Conservation (phyloP, 106 monocot species). For the Dendrobium catenatum region DNA sequence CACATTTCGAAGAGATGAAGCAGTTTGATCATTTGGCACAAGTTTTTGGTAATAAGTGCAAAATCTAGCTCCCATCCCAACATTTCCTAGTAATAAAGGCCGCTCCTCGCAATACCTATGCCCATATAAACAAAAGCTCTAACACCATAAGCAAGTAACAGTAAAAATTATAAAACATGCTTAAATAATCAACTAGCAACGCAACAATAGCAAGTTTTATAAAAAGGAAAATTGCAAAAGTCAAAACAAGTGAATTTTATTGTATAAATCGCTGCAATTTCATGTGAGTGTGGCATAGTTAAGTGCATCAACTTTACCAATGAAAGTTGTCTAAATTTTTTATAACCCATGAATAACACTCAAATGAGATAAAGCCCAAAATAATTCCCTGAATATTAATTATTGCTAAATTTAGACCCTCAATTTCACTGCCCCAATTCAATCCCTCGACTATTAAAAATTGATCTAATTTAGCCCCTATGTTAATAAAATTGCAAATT, state of each 20-base stretch:
- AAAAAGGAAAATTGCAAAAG: background rate
- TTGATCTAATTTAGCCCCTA: too few species aligned
- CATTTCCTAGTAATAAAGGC: conserved; percentile 76
- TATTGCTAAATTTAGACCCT: too few species aligned
- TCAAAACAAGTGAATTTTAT: background rate
- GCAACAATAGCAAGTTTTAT: background rate
- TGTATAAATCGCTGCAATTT: too few species aligned
- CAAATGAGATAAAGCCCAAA: too few species aligned
- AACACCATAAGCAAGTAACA: background rate
- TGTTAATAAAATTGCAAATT: too few species aligned
- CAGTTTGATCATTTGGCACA: conserved; percentile 61
- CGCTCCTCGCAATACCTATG: conserved; percentile 95
- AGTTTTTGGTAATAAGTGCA: conserved; percentile 92
- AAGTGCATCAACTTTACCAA: too few species aligned
- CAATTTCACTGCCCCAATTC: too few species aligned
- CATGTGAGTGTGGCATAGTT: too few species aligned
- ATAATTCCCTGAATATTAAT: too few species aligned
- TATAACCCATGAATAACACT: too few species aligned
- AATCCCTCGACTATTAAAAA: too few species aligned
- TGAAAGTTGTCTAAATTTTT: too few species aligned
- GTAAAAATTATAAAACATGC: background rate
- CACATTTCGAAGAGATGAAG: conserved; percentile 50
- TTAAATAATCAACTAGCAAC: background rate
- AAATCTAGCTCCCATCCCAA: conserved; percentile 92
- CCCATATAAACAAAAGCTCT: background rate